A percentile compares a stretch with the other conserved stretches of the same genome.
phyloP scores from a whole-genome alignment of 495 filamentous ascomycete genomes.

The Penicillium riverlandense region DNA sequence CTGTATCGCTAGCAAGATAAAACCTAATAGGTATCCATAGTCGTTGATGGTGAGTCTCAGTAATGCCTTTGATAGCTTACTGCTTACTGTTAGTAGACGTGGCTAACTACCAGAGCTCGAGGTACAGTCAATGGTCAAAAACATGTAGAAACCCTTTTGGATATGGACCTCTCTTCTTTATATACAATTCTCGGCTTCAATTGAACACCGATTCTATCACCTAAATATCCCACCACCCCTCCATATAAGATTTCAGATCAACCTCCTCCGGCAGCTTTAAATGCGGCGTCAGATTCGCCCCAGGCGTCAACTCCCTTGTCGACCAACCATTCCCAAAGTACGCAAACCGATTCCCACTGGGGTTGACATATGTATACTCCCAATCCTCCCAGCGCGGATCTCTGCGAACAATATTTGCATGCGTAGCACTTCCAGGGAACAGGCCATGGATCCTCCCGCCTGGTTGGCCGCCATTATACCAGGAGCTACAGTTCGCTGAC shows the following conservation, averaged over 20 bases:
- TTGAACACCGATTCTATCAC: too few species aligned
- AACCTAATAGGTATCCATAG: too few species aligned
- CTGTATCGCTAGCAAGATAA: too few species aligned
- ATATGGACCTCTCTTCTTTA: too few species aligned
- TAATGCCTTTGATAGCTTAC: too few species aligned
- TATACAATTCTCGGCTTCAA: too few species aligned
- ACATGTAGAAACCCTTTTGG: too few species aligned
- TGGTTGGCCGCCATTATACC: conserved; percentile 60
- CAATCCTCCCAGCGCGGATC: conserved; percentile 68
- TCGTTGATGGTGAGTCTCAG: too few species aligned
- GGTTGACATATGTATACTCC: conserved; percentile 51
- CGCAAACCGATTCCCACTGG: conserved; percentile 47
- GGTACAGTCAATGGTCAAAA: too few species aligned
- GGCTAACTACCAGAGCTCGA: too few species aligned
- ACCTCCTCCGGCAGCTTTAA: conserved; percentile 35
- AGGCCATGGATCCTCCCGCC: conserved; percentile 52
- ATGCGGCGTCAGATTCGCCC: conserved; percentile 42
- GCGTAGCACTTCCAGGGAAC: conserved; percentile 59
- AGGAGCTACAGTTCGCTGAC: conserved; percentile 54
- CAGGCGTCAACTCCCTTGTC: conserved; percentile 26
- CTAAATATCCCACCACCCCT: conserved; percentile 47
- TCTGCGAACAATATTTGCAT: conserved; percentile 46
- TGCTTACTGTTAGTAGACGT: too few species aligned
- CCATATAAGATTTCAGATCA: conserved; percentile 40
- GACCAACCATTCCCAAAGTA: conserved; percentile 55